Evolutionary conservation across 1,139 yeast genomes (phyloP).

Genomic region (Candida sp.): DNA sequence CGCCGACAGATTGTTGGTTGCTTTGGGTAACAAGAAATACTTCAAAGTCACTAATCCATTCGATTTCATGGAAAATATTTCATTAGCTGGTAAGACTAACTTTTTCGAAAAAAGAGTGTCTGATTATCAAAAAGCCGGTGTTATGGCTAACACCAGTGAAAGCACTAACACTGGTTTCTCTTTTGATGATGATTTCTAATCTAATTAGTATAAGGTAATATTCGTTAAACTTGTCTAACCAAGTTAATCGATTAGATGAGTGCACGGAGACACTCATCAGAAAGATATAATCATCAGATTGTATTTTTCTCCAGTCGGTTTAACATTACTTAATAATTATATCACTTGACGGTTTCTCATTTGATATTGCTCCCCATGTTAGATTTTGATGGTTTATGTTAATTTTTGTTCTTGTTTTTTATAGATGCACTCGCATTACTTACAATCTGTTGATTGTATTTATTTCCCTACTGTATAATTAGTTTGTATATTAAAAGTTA

Average conservation of each 20-base stretch:
- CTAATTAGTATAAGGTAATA: neutral
- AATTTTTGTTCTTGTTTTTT: neutral
- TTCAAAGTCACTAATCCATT: constrained; percentile 93
- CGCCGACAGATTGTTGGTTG: constrained; percentile 89
- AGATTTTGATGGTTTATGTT: constrained; percentile 1
- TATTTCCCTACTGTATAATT: constrained; percentile 2
- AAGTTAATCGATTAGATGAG: too few species aligned
- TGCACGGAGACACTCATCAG: too few species aligned
- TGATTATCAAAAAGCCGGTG: constrained; percentile 99
- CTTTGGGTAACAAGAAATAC: constrained; percentile 86
- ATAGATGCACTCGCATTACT: constrained; percentile 1
- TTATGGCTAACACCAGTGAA: constrained; percentile 59
- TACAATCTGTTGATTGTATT: constrained; percentile 1
- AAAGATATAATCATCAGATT: too few species aligned
- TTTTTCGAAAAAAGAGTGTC: constrained; percentile 99
- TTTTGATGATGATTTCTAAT: constrained; percentile 46
- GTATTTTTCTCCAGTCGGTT: too few species aligned
- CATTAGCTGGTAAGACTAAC: constrained; percentile 97
- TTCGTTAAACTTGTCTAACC: too few species aligned
- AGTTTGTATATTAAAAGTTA: constrained; percentile 1
- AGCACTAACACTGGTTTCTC: constrained; percentile 33
- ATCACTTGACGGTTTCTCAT: too few species aligned
- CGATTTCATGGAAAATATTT: constrained; percentile 98
- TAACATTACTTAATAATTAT: too few species aligned
- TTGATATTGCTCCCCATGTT: neutral